Percentiles rank a stretch among this genome's conserved stretches.
Conservation (phyloP, 2,329 filamentous ascomycete species). For the Clarireedia homoeocarpa region DNA sequence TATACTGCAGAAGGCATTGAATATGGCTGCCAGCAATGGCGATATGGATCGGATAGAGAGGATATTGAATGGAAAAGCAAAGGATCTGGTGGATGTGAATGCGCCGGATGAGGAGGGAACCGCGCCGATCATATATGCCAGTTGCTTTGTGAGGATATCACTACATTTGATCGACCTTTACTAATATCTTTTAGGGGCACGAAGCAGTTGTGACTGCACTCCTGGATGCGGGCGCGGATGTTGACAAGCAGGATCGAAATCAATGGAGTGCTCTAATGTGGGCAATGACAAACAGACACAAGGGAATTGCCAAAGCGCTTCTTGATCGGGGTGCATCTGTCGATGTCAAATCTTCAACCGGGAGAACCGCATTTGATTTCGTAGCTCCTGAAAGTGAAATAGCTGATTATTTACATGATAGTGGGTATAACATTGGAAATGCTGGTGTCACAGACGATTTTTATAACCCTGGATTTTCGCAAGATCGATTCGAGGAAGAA, state of each 20-base stretch:
- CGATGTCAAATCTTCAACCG: constrained; percentile 89
- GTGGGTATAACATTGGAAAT: constrained; percentile 82
- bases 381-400: constrained; percentile 93
- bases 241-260: constrained; percentile 91
- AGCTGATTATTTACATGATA: constrained; percentile 89
- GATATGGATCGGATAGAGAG: constrained; percentile 74
- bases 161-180: constrained; percentile 6
- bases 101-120: constrained; percentile 89
- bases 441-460: constrained; percentile 82
- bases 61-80: constrained; percentile 67
- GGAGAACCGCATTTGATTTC: constrained; percentile 92
- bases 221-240: constrained; percentile 76
- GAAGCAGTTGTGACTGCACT: constrained; percentile 79
- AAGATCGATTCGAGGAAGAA: constrained; percentile 94
- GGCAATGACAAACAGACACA: constrained; percentile 98
- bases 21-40: constrained; percentile 95
- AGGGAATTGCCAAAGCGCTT: constrained; percentile 85
- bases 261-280: constrained; percentile 98
- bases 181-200: constrained; percentile 55
- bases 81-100: constrained; percentile 74
- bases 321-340: constrained; percentile 93
- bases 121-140: constrained; percentile 93
- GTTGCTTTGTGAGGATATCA: constrained; percentile 71
- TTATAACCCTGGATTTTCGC: constrained; percentile 84
- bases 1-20: constrained; percentile 77